These are phyloP conservation scores for Aegilops bicornis DNA, from an alignment of 176 grass and related monocot species.

Conservation along the genomic window DNA sequence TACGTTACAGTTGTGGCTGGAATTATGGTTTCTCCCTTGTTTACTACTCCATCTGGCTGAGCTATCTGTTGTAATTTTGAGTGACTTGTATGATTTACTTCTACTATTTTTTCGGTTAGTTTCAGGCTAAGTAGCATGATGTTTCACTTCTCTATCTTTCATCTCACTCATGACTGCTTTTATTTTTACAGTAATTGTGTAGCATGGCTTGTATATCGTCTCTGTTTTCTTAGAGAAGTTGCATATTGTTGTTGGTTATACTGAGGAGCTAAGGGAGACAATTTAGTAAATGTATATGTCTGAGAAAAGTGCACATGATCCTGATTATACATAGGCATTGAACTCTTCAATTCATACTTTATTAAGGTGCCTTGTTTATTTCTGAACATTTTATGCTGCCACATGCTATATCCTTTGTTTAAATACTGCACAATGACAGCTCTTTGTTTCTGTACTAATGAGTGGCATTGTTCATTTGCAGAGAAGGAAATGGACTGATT, in stretches of 20 bases:
- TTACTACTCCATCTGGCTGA: neutral
- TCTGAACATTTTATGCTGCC: neutral
- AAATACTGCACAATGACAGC: neutral
- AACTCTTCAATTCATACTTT: conserved; percentile 6
- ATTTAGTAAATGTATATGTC: neutral
- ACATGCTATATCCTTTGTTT: neutral
- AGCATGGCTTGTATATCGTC: neutral
- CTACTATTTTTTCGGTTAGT: neutral
- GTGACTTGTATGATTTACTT: neutral
- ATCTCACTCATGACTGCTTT: neutral
- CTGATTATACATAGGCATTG: neutral
- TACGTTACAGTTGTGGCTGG: neutral
- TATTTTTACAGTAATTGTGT: neutral
- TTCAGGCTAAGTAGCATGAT: neutral
- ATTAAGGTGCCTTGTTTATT: neutral
- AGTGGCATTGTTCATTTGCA: conserved; percentile 40
- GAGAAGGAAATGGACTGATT: conserved; percentile 86
- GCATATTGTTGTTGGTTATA: neutral
- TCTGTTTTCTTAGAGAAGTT: neutral
- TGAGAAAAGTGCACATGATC: neutral
- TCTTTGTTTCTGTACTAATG: conserved; percentile 9
- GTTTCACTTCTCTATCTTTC: neutral
- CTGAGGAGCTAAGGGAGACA: neutral
- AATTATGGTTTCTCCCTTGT: neutral
- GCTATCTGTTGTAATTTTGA: neutral